Base-by-base conservation (phyloP, 2,329 filamentous ascomycete genomes). In the Ceratocystis diversiconidia region DNA sequence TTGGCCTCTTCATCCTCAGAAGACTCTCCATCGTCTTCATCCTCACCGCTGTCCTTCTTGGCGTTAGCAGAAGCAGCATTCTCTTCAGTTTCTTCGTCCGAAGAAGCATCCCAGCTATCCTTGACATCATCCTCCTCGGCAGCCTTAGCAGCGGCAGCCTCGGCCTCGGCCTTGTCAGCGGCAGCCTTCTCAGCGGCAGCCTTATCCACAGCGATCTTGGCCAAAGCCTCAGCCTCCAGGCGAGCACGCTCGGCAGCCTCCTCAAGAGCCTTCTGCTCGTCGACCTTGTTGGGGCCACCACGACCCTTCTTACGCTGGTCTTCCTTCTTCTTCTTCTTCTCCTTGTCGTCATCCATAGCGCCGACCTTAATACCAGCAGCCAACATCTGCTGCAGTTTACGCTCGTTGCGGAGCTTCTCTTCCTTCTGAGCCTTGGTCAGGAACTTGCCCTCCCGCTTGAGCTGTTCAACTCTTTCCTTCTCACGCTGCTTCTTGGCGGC, bases 21-120 rank as follows among this genome's bases (percentile, higher is more conserved):
- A 3, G 85, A 84, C 36, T 88, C 85, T 17, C 79, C 81, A n/a
- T 86, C 82, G 0, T 79, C 81, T 0, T 82, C 78, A 2, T 73
- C 70, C 1, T 75, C 73, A 2, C 72, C 71, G 0, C 74, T 71
- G 1, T 70, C 63, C 5, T 32, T 67, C 36, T 70, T 71, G 73
- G 75, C 71, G 66, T 86, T 81, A 2, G 82, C 66, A 52, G 19
- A 17, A 22, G 48, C 25, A 22, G 25, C 22, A 32, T 66, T 67
- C 52, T 71, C 70, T 72, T 74, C 75, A 73, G 77, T 76, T 71
- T 91, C 88, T 5, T 89, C 87, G 61, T 89, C 88, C 2, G 85
- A 86, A 65, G 90, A 88, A 43, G 89, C 91, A 74, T 97, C 92
- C 92, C 92, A 97, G 78, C 87, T 92, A 70, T 96, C 92, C 76